Base-by-base conservation (phyloP, 2,329 filamentous ascomycete species). In the Aureobasidium leucospermi region DNA sequence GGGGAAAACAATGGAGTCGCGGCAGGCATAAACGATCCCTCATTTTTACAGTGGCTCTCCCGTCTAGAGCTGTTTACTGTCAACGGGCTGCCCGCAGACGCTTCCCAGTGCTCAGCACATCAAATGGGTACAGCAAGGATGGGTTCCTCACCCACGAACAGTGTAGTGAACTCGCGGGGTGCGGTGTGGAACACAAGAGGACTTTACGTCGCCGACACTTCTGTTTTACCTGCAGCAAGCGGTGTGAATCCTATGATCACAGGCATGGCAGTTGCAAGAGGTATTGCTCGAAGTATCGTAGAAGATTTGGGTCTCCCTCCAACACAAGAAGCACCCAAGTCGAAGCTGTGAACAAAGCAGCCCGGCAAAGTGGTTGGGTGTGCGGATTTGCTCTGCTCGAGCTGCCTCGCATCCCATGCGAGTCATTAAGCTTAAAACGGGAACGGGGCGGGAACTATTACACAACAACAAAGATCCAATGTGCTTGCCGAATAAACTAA, bases 211-310 rank as follows among this genome's bases (percentile, higher is more conserved):
- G 83, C 85, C 9, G 89, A 93, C 71, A 84, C 87, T 46, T 90
- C 86, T 69, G 85, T 90, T 10, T 88, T 92, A 62, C 89, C 87
- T 1, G 86, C 82, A 60, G 87, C 88, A 10, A 89, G 84, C 69
- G 89, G 89, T 1, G 88, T 91, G 32, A 92, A 92, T 70, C 89
- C 89, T 11, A 92, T 93, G 89, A 77, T 91, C 45, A 90, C 88
- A 11, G 80, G 78, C 60, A 90, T 92, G 88, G 83, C 83, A 1
- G 80, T 88, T 66, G 78, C 84, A 51, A 83, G 88, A 67, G 82
- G 81, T 74, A 85, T 89, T 62, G 83, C 83, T 3, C 75, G 80
- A 66, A 78, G 80, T 0, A 70, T 88, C 46, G 76, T 73, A 16
- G 56, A 46, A 39, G 56, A 58, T 19, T 38, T 58, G 16, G 55